Conservation (phyloP, 148 eudicot species). For the Chenopodium suecicum region DNA sequence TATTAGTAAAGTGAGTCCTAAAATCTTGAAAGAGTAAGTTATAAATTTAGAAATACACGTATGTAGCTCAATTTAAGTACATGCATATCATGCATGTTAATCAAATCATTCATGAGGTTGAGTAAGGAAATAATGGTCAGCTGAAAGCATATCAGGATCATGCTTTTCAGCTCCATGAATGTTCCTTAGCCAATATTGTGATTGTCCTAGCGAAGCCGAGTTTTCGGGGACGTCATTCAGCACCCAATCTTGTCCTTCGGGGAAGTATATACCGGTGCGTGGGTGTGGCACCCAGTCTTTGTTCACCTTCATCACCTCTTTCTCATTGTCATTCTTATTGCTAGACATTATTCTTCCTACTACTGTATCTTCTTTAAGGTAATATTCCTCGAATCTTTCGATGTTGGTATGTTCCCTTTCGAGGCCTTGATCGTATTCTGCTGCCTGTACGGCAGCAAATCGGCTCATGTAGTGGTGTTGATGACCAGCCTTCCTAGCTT, state of each 20-base stretch:
- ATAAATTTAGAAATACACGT: too few species aligned
- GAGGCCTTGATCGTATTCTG: neutral
- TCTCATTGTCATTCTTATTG: neutral
- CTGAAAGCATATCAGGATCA: constrained; percentile 28
- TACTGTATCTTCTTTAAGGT: neutral
- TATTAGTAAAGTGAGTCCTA: too few species aligned
- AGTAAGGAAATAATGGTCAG: constrained; percentile 25
- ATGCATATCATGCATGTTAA: neutral
- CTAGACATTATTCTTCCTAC: neutral
- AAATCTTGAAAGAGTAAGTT: too few species aligned
- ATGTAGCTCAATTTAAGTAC: too few species aligned
- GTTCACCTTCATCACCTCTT: neutral
- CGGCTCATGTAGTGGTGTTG: neutral
- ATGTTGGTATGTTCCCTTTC: neutral
- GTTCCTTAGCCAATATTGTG: constrained; percentile 48
- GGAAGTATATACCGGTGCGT: constrained; percentile 54
- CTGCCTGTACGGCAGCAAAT: neutral
- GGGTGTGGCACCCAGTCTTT: constrained; percentile 58
- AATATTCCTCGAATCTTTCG: neutral
- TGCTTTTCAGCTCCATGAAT: constrained; percentile 48
- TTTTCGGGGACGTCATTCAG: constrained; percentile 45
- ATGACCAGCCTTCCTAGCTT: neutral
- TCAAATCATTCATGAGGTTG: neutral
- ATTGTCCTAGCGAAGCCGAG: constrained; percentile 37
- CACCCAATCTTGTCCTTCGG: constrained; percentile 59